A percentile compares a stretch with the other conserved stretches of the same genome.
Conservation (phyloP, 2,329 filamentous ascomycete species). For the Didymella pinodella region DNA sequence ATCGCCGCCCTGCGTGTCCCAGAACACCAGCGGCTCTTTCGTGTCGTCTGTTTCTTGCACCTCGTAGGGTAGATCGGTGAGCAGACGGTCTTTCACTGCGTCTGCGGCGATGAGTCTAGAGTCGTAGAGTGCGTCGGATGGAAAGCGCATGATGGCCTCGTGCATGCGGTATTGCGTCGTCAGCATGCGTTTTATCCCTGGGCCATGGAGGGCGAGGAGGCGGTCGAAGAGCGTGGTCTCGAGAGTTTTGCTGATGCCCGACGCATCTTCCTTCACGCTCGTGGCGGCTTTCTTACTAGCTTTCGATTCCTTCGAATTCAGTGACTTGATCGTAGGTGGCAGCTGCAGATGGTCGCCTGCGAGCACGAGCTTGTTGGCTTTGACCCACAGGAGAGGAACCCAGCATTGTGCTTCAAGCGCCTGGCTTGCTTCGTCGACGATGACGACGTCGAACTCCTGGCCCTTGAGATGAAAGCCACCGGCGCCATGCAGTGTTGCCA, state of each 20-base stretch:
- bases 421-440: constrained; percentile 96
- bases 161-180: constrained; percentile 99
- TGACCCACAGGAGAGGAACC: constrained; percentile 80
- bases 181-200: constrained; percentile 88
- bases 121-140: constrained; percentile 87
- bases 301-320: constrained; percentile 55
- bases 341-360: constrained; percentile 95
- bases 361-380: constrained; percentile 80
- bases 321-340: constrained; percentile 90
- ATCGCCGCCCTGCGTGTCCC: constrained; percentile 94
- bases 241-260: constrained; percentile 62
- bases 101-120: constrained; percentile 82
- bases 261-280: constrained; percentile 47
- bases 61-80: constrained; percentile 79
- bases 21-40: constrained; percentile 85
- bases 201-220: constrained; percentile 80
- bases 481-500: constrained; percentile 91
- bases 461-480: constrained; percentile 83
- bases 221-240: constrained; percentile 95
- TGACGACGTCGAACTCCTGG: constrained; percentile 87
- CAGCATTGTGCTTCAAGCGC: constrained; percentile 96
- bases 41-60: constrained; percentile 87
- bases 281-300: constrained; percentile 45
- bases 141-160: constrained; percentile 92
- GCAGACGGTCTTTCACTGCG: constrained; percentile 74